Base-by-base conservation (phyloP, 2,329 filamentous ascomycete genomes). In the Fusarium oligoseptatum region DNA sequence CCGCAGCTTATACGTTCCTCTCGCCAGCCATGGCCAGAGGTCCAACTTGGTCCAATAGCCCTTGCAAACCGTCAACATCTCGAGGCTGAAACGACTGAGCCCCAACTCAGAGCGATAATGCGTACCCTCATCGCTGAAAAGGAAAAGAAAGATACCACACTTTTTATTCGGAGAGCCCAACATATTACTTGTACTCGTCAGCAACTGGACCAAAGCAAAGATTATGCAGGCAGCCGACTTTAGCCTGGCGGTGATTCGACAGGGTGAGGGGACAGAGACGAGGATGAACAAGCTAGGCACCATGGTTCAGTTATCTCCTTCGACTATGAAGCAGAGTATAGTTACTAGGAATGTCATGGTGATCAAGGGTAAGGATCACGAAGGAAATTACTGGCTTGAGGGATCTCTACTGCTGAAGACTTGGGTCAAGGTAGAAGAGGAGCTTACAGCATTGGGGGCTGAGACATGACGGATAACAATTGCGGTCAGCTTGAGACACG, bases 121-220 rank as follows among this genome's bases (percentile, higher is more conserved):
- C 76, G 79, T 17, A 65, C 74, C 11, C 39, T 80, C 14, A 76
- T 75, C 6, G 65, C 75, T 36, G 66, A 72, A 2, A 68, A 70
- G 5, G 43, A 66, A 10, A 76, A 70, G 24, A 75, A 75, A 15
- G 67, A 74, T 14, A 62, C 74, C 1, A 67, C 76, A 0, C 57
- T 81, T 2, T 2, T 14, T 82, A 1, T 83, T 79, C 37, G 83
- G 85, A 6, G 78, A 81, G 12, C 39, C 81, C 0, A 73, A 79
- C 41, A 76, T 78, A 39, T 37, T 81, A 12, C 76, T 86, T 9
- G 63, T 87, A n/a, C 66, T 74, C 3, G 79, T 83, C 39, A 83
- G 79, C 10, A 87, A 87, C 69, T 85, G 83, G 83, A 76, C 80
- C 6, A 81, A 81, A 50, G 82, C 78, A 9, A 76, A 80, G 41